These are phyloP conservation scores for Amaranthus cruentus DNA, from an alignment of 148 eudicot genomes.

Conservation along the genomic window DNA sequence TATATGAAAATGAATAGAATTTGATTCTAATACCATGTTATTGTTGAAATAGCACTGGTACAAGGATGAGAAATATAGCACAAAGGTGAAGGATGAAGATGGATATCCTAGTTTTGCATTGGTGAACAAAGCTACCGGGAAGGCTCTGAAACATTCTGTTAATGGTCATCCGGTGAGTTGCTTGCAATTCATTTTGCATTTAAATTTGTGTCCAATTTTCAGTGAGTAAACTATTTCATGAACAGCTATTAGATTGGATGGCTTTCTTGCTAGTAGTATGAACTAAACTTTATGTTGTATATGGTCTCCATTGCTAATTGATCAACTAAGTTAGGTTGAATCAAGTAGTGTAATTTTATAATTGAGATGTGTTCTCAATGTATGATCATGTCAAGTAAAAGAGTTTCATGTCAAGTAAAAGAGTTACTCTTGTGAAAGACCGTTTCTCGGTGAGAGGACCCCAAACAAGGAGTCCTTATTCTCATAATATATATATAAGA, in stretches of 20 bases:
- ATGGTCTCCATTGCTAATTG: background rate
- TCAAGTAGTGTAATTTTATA: too few relatives aligned
- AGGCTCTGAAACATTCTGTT: conserved; percentile 73
- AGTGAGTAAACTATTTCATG: background rate
- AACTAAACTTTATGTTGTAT: background rate
- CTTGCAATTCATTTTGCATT: background rate
- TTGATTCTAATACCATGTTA: background rate
- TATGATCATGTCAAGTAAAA: too few relatives aligned
- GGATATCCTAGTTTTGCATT: conserved; percentile 70
- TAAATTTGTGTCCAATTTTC: background rate
- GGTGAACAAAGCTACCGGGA: conserved; percentile 72
- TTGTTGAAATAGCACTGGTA: conserved; percentile 55
- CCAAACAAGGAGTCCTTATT: too few relatives aligned
- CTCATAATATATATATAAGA: too few relatives aligned
- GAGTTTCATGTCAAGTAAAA: too few relatives aligned
- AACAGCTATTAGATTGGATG: background rate
- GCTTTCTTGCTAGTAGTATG: background rate
- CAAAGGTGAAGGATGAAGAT: conserved; percentile 74
- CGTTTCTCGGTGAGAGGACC: too few relatives aligned
- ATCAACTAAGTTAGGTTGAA: too few relatives aligned
- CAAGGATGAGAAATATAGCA: conserved; percentile 74
- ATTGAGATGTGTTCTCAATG: too few relatives aligned
- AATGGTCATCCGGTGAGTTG: conserved; percentile 68
- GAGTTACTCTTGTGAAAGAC: too few relatives aligned
- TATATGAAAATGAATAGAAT: background rate